phyloP scores from a whole-genome alignment of 805 yeast species.

The Candida nanaspora region DNA sequence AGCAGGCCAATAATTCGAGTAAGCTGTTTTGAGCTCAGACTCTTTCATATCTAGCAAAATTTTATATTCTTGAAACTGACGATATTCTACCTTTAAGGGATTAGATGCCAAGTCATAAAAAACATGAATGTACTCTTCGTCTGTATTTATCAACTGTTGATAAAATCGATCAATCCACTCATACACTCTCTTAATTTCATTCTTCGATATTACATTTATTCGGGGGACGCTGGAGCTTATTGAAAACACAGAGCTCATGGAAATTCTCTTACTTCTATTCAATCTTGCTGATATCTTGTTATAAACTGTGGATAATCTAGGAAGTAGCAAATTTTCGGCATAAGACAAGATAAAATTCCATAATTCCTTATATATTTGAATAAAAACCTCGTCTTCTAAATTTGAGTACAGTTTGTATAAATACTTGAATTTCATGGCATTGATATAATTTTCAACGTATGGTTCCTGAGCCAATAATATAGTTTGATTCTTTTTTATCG shows the following conservation, averaged over 20 bases:
- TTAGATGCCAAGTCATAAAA: slow-evolving; percentile 1
- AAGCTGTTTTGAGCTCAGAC: slow-evolving; percentile 8
- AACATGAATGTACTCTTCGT: slow-evolving; percentile 2
- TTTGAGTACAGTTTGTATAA: slow-evolving; percentile 20
- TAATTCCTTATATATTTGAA: slow-evolving; percentile 35
- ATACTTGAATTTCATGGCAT: slow-evolving; percentile 15
- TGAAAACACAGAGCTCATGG: background rate
- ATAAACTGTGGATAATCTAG: slow-evolving; percentile 43
- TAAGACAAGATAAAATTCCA: slow-evolving; percentile 70
- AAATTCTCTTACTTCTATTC: slow-evolving; percentile 1
- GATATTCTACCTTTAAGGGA: slow-evolving; percentile 14
- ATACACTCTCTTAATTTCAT: slow-evolving; percentile 20
- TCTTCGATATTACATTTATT: slow-evolving; percentile 1
- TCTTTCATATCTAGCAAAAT: slow-evolving; percentile 10
- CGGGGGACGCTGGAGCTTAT: background rate
- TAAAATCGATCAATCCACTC: slow-evolving; percentile 17
- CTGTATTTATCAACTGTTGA: slow-evolving; percentile 1
- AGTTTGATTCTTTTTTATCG: slow-evolving; percentile 6
- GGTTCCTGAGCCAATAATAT: slow-evolving; percentile 10
- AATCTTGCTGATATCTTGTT: background rate
- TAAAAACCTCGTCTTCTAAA: slow-evolving; percentile 24
- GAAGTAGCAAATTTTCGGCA: slow-evolving; percentile 69
- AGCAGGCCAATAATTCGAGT: slow-evolving; percentile 11
- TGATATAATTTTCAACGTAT: slow-evolving; percentile 14
- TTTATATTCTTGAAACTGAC: slow-evolving; percentile 7